Base-by-base conservation (phyloP, 1,284 basidiomycete species). In the Ceratobasidium sp. region DNA sequence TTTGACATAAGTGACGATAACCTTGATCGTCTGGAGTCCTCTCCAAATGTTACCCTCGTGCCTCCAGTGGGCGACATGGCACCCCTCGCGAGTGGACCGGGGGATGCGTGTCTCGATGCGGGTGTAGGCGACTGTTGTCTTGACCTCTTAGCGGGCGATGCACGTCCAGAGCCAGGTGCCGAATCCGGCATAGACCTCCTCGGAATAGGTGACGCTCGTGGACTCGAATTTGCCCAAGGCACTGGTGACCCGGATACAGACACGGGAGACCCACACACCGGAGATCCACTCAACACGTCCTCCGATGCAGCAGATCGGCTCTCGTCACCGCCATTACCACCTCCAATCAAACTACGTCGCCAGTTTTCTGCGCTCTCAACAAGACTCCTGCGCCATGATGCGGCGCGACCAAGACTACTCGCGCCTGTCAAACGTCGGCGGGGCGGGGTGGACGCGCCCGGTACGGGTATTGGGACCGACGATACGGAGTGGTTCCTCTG, bases 21-120 rank as follows among this genome's bases (percentile, higher is more conserved):
- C 53, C 73, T 63, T 20, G 60, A n/a, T 20, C 73, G 60, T 23
- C 23, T 33, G 31, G 73, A 51, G 8, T 65, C 61, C 23, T 75
- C 73, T n/a, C 73, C 73, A 56, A 75, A 75, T 10, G 73, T 75
- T 3, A 75, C 73, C 13, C 73, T 61, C 17, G 60, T 11, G n/a
- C 56, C 47, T 15, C 45, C 61, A 13, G 35, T 45, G 17, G 73
- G 73, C 33, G 73, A 75, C 35, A 37, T 75, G 15, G 53, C 28
- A 47, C 58, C 45, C 33, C 58, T 61, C 58, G 64, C 45, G 6
- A 15, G 31, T 35, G 47, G 66, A 35, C 54, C 42, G 4, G 73
- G 73, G 26, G 73, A 65, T 17, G 42, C 73, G 4, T 61, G 68
- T 39, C 73, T 75, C n/a, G 60, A 64, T 15, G 42, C 42, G 63